phyloP scores from a whole-genome alignment of 768 basidiomycete species.

The Kockovaella imperatae region DNA sequence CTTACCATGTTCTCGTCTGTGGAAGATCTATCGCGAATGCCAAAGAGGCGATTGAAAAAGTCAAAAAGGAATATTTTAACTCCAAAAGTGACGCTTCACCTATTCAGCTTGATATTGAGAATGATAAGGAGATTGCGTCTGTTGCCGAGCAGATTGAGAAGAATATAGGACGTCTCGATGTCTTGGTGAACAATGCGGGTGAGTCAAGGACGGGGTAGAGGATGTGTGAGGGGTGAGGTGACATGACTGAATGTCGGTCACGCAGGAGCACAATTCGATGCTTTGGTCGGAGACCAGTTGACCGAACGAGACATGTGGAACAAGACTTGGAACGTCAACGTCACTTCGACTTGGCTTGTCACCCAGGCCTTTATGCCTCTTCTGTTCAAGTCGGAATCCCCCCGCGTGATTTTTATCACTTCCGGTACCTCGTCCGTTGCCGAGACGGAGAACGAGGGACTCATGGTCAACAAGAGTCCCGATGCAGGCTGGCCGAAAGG shows the following conservation, averaged over 20 bases:
- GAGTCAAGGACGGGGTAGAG: neutral
- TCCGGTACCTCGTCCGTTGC: slow-evolving; percentile 8
- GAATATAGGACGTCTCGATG: slow-evolving; percentile 9
- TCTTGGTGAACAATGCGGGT: slow-evolving; percentile 15
- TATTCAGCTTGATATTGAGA: slow-evolving; percentile 14
- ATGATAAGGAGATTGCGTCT: slow-evolving; percentile 1
- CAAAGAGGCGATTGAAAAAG: slow-evolving; percentile 11
- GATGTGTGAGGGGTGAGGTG: no score
- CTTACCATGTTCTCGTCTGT: slow-evolving; percentile 10
- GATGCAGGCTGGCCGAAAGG: slow-evolving; percentile 15
- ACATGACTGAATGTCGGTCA: no score
- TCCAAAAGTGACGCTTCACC: neutral
- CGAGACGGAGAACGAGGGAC: neutral
- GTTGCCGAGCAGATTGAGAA: slow-evolving; percentile 3
- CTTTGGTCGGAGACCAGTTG: slow-evolving; percentile 2
- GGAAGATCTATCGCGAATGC: slow-evolving; percentile 11
- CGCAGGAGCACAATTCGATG: no score
- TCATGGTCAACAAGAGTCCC: slow-evolving; percentile 9
- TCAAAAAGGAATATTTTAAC: neutral
- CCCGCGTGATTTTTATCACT: slow-evolving; percentile 17
- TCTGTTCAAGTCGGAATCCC: slow-evolving; percentile 10
- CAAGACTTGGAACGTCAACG: slow-evolving; percentile 17
- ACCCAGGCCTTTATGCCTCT: slow-evolving; percentile 20
- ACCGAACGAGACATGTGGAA: slow-evolving; percentile 7
- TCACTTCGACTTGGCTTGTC: slow-evolving; percentile 16